A percentile compares a stretch with the other conserved stretches of the same genome.
These are phyloP conservation scores for Saccharomyces kudriavzevii DNA, from an alignment of 805 yeast genomes.

Conservation along the genomic window DNA sequence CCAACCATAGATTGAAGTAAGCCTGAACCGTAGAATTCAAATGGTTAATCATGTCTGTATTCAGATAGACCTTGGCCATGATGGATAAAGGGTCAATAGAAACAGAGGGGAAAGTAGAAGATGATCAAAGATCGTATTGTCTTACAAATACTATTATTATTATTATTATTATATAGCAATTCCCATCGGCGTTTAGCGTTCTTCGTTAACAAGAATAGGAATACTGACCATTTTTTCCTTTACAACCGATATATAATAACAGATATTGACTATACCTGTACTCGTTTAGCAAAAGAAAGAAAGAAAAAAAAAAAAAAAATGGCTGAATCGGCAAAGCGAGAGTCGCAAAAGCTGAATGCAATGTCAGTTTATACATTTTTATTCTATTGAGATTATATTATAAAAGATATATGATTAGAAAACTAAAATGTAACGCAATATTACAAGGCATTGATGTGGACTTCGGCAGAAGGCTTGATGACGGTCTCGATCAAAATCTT, in stretches of 20 bases:
- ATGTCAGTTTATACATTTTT: background rate
- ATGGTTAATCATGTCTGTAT: conserved; percentile 23
- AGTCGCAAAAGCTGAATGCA: background rate
- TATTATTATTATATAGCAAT: background rate
- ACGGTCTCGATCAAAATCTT: conserved; percentile 74
- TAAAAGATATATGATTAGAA: background rate
- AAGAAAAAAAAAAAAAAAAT: background rate
- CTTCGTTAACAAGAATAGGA: background rate
- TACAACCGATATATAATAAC: conserved; percentile 1
- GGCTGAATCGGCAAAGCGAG: background rate
- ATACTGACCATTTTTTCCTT: background rate
- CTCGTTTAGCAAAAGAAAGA: background rate
- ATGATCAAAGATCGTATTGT: background rate
- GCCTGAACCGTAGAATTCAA: conserved; percentile 23
- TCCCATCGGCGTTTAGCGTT: background rate
- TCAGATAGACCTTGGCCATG: conserved; percentile 21
- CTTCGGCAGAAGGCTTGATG: conserved; percentile 67
- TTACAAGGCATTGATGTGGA: conserved; percentile 63
- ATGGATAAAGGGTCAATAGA: background rate
- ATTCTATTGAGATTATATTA: background rate
- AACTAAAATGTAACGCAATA: background rate
- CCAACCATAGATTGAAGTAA: conserved; percentile 18
- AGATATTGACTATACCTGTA: background rate
- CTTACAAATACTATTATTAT: background rate
- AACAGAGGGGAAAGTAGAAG: background rate